Evolutionary conservation across 805 yeast genomes (phyloP).

Genomic region (Pichia cabralensis): DNA sequence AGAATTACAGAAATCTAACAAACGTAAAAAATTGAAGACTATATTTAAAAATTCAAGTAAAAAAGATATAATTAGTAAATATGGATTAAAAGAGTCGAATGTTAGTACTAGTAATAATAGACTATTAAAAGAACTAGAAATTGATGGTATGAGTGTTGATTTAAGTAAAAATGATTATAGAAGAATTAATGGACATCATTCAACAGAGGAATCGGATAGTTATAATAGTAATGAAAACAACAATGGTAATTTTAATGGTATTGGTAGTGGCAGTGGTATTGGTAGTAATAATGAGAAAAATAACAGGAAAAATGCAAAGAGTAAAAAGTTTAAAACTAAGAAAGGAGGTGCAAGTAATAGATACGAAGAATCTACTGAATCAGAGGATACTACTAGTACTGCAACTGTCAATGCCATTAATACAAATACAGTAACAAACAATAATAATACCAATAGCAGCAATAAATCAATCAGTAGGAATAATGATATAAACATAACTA

Average conservation of each 20-base stretch:
- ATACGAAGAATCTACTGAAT: background rate
- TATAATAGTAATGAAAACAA: no score
- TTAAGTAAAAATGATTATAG: slow-evolving; percentile 1
- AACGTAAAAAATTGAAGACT: background rate
- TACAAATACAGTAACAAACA: background rate
- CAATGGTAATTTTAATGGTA: no score
- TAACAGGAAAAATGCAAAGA: no score
- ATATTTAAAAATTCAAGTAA: slow-evolving; percentile 1
- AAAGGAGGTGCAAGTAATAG: no score
- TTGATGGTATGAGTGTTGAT: slow-evolving; percentile 9
- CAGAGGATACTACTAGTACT: background rate
- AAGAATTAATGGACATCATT: no score
- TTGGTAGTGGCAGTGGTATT: no score
- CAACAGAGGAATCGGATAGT: no score
- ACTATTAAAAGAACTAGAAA: slow-evolving; percentile 8
- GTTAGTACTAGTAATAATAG: slow-evolving; percentile 1
- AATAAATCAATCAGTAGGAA: background rate
- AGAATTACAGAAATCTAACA: slow-evolving; percentile 7
- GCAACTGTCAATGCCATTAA: background rate
- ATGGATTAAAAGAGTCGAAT: slow-evolving; percentile 6
- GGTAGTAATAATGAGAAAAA: no score
- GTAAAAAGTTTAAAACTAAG: no score
- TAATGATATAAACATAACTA: slow-evolving; percentile 8
- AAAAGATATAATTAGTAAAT: slow-evolving; percentile 6
- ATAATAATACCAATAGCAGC: background rate